Conservation (phyloP, 345 rosid species). For the Salix udensis region DNA sequence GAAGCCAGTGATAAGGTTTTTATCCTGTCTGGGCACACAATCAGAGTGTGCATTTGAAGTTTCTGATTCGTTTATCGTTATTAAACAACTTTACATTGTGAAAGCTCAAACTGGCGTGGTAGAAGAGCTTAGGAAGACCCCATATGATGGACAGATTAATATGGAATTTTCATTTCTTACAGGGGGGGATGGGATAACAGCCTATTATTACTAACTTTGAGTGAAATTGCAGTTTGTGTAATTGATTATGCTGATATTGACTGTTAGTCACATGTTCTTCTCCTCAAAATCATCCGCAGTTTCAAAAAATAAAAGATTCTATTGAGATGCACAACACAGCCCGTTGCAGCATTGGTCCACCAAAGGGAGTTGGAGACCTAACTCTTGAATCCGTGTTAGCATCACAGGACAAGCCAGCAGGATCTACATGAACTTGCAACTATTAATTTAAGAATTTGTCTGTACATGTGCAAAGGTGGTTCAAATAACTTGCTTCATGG, state of each 20-base stretch:
- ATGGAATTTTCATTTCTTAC: not conserved
- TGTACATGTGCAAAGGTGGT: constrained; percentile 8
- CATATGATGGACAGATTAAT: not conserved
- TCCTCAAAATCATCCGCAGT: constrained; percentile 43
- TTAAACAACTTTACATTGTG: not conserved
- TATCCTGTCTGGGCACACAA: not conserved
- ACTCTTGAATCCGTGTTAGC: constrained; percentile 46
- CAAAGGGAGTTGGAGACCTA: constrained; percentile 56
- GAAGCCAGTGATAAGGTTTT: not conserved
- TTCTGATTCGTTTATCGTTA: not conserved
- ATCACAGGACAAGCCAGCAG: constrained; percentile 35
- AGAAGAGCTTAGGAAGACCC: not conserved
- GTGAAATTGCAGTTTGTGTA: not conserved
- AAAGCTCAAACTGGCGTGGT: not conserved
- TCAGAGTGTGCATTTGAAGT: not conserved
- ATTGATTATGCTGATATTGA: not conserved
- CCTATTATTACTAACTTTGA: not conserved
- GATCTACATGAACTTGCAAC: constrained; percentile 28
- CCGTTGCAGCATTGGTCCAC: constrained; percentile 54
- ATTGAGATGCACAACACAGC: constrained; percentile 59
- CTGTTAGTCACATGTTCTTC: not conserved
- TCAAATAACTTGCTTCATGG: not conserved
- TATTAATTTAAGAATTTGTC: constrained; percentile 3
- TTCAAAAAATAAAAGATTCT: constrained; percentile 84
- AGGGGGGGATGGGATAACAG: not conserved